Base-by-base conservation (phyloP, 192 early-diverging fungal species). In the Coemansia sp. region DNA sequence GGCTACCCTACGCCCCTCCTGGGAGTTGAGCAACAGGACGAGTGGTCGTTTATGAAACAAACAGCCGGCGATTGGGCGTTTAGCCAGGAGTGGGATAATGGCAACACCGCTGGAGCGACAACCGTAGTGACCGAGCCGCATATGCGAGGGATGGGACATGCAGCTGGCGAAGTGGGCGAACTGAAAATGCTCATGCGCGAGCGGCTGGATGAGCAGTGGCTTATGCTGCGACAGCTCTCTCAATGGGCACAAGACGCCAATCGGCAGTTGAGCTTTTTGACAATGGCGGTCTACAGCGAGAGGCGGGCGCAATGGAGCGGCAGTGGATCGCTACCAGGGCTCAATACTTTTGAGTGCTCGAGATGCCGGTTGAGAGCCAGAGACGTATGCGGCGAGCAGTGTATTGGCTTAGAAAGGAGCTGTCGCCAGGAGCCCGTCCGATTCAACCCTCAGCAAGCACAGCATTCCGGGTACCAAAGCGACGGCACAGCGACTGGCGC, bases 141-240 rank as follows among this genome's bases (percentile, higher is more conserved):
- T 47, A 21, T 47, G 5, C 34, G 55, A 36, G 53, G 25, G 7
- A 41, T 43, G 12, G 64, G 43, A n/a, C 11, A 36, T 26, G 20
- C 48, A 7, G 62, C 50, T 41, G 36, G 62, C n/a, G 62, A 64
- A 28, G 61, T 64, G 25, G 59, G 55, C 16, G 77, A 79, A 48
- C 41, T 79, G 10, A 65, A 61, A 33, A 41, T 39, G 34, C 68
- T 74, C 18, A 47, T 79, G 39, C 58, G 57, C 18, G 62, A 71
- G 62, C 68, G 72, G 11, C 62, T 79, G 16, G 77, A 73, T 23
- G 77, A 79, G 72, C 77, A 79, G 53, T 70, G 72, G 72, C 61
- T 62, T 39, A 55, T 79, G 72, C 48, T 79, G 23, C 61, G 55
- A 28, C 77, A 74, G 33, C 68, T 79, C 3, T 35, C 61, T 38